phyloP scores from a whole-genome alignment of 441 rosid species.

The Pelargonium fulgidum region DNA sequence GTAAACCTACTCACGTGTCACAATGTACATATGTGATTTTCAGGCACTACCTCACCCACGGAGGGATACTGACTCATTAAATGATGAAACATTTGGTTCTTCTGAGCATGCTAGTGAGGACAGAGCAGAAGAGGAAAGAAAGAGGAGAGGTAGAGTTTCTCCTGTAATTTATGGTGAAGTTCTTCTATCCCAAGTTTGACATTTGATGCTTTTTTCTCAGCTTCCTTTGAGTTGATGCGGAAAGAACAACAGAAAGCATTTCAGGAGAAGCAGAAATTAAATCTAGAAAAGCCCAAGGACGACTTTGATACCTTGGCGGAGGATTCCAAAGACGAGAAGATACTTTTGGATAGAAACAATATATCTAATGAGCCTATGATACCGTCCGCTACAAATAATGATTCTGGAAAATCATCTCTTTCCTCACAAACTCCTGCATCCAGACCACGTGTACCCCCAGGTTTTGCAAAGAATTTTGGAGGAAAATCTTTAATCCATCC shows the following conservation, averaged over 20 bases:
- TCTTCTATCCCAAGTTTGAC: constrained; percentile 13
- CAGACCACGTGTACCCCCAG: constrained; percentile 98
- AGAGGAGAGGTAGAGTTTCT: constrained; percentile 71
- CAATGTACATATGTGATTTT: constrained; percentile 11
- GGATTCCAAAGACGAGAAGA: constrained; percentile 57
- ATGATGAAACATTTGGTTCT: constrained; percentile 97
- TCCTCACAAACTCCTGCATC: constrained; percentile 50
- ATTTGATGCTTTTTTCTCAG: constrained; percentile 37
- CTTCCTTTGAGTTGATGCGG: constrained; percentile 90
- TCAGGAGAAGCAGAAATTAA: constrained; percentile 71
- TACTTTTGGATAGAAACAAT: constrained; percentile 33
- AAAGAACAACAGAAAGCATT: constrained; percentile 86
- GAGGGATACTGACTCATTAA: constrained; percentile 62
- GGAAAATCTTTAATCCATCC: constrained; percentile 38
- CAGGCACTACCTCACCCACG: constrained; percentile 74
- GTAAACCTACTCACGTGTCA: neutral
- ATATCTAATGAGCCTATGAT: constrained; percentile 35
- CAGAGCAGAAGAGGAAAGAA: constrained; percentile 92
- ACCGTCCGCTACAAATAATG: constrained; percentile 25
- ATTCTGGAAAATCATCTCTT: constrained; percentile 38
- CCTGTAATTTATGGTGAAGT: constrained; percentile 11
- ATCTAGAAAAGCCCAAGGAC: constrained; percentile 50
- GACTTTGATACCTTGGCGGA: constrained; percentile 60
- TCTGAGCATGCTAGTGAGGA: constrained; percentile 68
- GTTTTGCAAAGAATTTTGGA: constrained; percentile 61